Base-by-base conservation (phyloP, 257 asterid species). In the Lithospermum erythrorhizon region DNA sequence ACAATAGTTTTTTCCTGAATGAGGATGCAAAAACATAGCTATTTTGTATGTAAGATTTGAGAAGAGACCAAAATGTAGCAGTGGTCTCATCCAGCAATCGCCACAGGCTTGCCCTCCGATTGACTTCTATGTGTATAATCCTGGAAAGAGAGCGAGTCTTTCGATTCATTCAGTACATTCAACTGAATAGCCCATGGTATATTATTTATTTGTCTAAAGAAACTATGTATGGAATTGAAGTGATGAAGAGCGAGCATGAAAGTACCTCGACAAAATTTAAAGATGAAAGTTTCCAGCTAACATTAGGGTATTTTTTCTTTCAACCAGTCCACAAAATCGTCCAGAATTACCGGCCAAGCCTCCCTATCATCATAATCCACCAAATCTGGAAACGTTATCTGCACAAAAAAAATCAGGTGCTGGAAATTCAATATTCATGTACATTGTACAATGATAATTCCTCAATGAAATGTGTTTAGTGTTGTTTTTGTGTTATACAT, bases 301-400 rank as follows among this genome's bases (percentile, higher is more conserved):
- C 47, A 30, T 64, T 68, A 59, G 62, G 61, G 67, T 32, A 35
- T 57, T 15, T 51, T 77, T 27, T 53, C 63, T 68, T 62, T 77
- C 74, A 77, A 57, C 82, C 82, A 76, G n/a, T 67, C 76, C 18
- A 73, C 76, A 67, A 77, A 73, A 70, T 65, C 64, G 51, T 77
- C 82, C 65, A 77, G 70, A 73, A 77, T 67, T 60, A 70, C 67
- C 16, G 82, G 78, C 79, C 82, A 77, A 51, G 82, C 82, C 61
- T 67, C 73, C 55, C 52, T 53, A 3, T 62, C 51, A 58, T 77
- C 79, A 3, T 77, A 77, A 66, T 73, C 66, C 55, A 68, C 59
- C 9, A 77, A 66, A 62, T 55, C 79, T 3, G 79, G 76, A 70
- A 77, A 77, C 69, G 60, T 73, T 64, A 77, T 59, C 82, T 77